Evolutionary conservation across 2,329 filamentous ascomycete genomes (phyloP), one percentile per base, ranked within the genome.

Genomic region (Monilinia vaccinii-corymbosi): DNA sequence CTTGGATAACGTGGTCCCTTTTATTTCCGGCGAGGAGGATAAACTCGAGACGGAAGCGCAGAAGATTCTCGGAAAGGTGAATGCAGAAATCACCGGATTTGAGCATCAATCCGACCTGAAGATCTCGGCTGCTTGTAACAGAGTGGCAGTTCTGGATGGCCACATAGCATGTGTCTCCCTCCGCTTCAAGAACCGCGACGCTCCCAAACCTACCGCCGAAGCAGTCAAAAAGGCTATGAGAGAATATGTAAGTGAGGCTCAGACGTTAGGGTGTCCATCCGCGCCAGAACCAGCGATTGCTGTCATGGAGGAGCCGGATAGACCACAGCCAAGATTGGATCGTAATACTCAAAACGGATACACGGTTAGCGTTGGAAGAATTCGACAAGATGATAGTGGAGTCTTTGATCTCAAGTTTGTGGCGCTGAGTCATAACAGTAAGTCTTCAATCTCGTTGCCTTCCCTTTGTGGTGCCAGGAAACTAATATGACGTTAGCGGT

Each of bases 321-420:
- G 94, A 60, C 94, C 94, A 48, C 94, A 97, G 77, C 94, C 94
- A 21, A 81, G 94, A 66, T 78, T 97, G 51, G 94, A 97, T 73
- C 84, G 93, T 61, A 88, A 97, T 67, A 82, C 92, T 31, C 86
- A 89, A 62, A 82, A 84, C 56, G 93, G 94, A 0, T 97, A 97
- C 72, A 89, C 92, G 4, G 90, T 97, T 44, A 94, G 88, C 68
- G 92, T 97, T 23, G 93, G 93, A 9, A 83, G 93, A 31, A 83
- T 70, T 32, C 79, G 94, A 50, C 86, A 93, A 73, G 92, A 96
- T 69, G 88, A 90, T 68, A 88, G 86, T 64, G 90, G 89, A 23
- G 87, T 96, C 66, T 97, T 97, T 70, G 94, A 97, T 72, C 82
- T 97, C 72, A 92, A 95, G 74, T 97, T 97, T 74, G 92, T 94